These are phyloP conservation scores for Podila clonocystis DNA, from an alignment of 192 early-diverging fungal species.

Conservation along the genomic window DNA sequence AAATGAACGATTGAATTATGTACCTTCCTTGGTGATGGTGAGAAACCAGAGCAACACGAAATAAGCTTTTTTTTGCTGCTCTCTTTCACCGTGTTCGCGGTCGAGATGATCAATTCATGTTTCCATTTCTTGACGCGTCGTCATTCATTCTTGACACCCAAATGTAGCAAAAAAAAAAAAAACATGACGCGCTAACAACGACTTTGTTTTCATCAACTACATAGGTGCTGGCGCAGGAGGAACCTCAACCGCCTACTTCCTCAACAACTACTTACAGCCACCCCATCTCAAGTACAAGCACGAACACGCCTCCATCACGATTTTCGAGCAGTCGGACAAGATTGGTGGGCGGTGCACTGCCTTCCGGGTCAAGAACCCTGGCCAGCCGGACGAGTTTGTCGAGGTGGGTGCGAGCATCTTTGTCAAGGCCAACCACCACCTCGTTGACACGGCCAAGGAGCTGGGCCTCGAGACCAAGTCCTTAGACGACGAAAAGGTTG, in stretches of 20 bases:
- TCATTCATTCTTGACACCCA: neutral
- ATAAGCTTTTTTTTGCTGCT: no score
- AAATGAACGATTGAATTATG: neutral
- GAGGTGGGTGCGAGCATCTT: slow-evolving; percentile 76
- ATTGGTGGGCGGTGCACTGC: slow-evolving; percentile 64
- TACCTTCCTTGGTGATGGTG: neutral
- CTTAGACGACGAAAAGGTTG: slow-evolving; percentile 34
- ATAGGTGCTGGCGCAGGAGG: slow-evolving; percentile 66
- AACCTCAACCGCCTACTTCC: slow-evolving; percentile 60
- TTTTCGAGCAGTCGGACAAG: slow-evolving; percentile 63
- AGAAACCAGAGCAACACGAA: no score
- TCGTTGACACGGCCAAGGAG: slow-evolving; percentile 59
- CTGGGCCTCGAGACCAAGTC: slow-evolving; percentile 58
- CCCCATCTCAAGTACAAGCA: slow-evolving; percentile 25
- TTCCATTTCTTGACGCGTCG: neutral
- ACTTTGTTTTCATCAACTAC: no score
- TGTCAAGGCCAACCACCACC: slow-evolving; percentile 63
- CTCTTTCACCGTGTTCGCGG: no score
- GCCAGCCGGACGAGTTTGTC: slow-evolving; percentile 38
- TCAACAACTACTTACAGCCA: slow-evolving; percentile 28
- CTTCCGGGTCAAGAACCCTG: slow-evolving; percentile 37
- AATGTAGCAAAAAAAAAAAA: no score
- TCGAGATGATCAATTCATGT: neutral
- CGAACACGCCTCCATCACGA: slow-evolving; percentile 48
- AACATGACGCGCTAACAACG: no score